Evolutionary conservation across 345 rosid genomes (phyloP).

Genomic region (Combretum micranthum): DNA sequence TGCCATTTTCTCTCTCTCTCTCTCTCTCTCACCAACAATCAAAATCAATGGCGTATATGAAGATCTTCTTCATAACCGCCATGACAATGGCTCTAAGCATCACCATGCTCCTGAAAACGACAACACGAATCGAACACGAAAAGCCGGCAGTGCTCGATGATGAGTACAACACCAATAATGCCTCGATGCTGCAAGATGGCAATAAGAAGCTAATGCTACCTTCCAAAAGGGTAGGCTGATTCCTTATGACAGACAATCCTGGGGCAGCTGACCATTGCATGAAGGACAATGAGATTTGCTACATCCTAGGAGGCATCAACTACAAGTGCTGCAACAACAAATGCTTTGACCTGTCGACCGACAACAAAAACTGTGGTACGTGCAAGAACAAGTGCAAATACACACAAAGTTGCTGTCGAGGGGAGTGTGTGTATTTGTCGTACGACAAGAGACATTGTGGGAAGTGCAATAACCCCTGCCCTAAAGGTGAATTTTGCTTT

Average conservation of each 20-base stretch:
- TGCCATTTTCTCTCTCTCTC: too few species aligned
- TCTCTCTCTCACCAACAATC: neutral
- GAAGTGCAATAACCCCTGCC: slow-evolving; percentile 53
- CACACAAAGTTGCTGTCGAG: too few species aligned
- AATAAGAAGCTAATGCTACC: slow-evolving; percentile 12
- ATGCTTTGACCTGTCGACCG: slow-evolving; percentile 44
- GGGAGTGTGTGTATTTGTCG: slow-evolving; percentile 45
- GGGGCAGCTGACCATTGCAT: slow-evolving; percentile 68
- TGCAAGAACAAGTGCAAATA: slow-evolving; percentile 65
- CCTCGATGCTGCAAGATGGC: neutral
- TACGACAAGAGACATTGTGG: slow-evolving; percentile 79
- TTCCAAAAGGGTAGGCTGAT: slow-evolving; percentile 44
- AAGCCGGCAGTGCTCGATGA: neutral
- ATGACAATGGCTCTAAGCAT: slow-evolving; percentile 37
- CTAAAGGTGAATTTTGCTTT: slow-evolving; percentile 31
- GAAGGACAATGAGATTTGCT: slow-evolving; percentile 38
- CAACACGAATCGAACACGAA: neutral
- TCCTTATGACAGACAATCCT: slow-evolving; percentile 52
- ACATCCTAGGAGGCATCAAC: slow-evolving; percentile 16
- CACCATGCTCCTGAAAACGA: slow-evolving; percentile 21
- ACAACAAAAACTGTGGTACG: slow-evolving; percentile 57
- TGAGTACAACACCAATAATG: neutral
- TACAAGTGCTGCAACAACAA: slow-evolving; percentile 75
- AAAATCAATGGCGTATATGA: slow-evolving; percentile 31
- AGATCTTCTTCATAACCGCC: slow-evolving; percentile 33